Evolutionary conservation across 1,284 basidiomycete species (phyloP), one percentile per base, ranked within the genome.

Genomic region (Anthracocystis walkeri): DNA sequence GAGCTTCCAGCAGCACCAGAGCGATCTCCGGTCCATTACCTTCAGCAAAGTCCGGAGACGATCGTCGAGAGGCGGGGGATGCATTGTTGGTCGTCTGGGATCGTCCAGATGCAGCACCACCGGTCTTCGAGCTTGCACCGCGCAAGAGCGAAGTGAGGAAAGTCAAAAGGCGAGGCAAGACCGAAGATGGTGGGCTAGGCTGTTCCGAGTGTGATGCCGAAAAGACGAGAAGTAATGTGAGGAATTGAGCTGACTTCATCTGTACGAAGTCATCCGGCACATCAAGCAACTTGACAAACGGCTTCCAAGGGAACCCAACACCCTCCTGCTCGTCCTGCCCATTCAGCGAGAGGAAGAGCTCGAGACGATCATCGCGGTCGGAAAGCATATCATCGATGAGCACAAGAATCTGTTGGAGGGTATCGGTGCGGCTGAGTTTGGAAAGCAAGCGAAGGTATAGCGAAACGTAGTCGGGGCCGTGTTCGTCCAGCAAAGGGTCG

Each of bases 221-320:
- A 23, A 72, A 79, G 40, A 82, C 72, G 56, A 97, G 89, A 27
- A 98, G 89, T 21, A 95, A 89, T 1, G 94, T 93, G 51, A 97
- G 87, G 78, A 98, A 92, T 81, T 96, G 92, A 0, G 93, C 89
- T 25, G 92, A 89, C 84, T 95, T 97, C 68, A 97, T 88, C 80
- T 95, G 93, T 29, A 94, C 91, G 79, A 97, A 97, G 84, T 97
- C 94, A 84, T 99, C 96, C 77, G 92, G 91, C 40, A 92, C 91
- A 42, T 94, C 92, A 51, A 98, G 87, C 42, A 91, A 89, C 77
- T 92, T 91, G 66, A 95, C 88, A 45, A 97, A 88, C 10, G 94
- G 92, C 27, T 88, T 87, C 86, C 93, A 97, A 0, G 95, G 94
- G 68, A 95, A 93, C 8, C 91, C 89, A 83, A 93, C 90, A 3